Conservation (phyloP, 208 protist species). For the Tritrichomonas musculus region DNA sequence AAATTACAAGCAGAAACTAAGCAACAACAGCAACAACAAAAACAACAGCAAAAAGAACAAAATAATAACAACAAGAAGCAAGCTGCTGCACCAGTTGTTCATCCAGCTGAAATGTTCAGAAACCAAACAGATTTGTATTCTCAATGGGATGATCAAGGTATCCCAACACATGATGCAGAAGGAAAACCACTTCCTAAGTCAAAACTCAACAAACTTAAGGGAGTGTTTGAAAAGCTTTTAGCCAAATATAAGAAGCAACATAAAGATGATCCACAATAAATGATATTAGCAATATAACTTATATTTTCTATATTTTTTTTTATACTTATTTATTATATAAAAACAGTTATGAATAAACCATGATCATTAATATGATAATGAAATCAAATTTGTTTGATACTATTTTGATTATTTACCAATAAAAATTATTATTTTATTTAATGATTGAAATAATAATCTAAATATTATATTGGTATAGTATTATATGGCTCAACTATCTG, state of each 20-base stretch:
- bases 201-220: neutral
- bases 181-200: neutral
- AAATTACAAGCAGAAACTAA: neutral
- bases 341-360: too few species aligned
- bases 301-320: too few species aligned
- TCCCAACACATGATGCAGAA: slow-evolving; percentile 2
- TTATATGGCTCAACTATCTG: too few species aligned
- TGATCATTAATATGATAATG: too few species aligned
- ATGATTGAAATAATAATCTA: too few species aligned
- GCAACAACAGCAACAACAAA: neutral
- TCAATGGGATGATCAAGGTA: neutral
- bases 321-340: too few species aligned
- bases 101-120: neutral
- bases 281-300: too few species aligned
- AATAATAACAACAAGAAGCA: too few species aligned
- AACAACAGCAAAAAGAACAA: neutral
- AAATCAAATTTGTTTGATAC: too few species aligned
- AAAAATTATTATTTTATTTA: too few species aligned
- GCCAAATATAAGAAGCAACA: neutral
- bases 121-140: neutral
- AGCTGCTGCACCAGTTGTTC: neutral
- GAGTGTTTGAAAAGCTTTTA: neutral
- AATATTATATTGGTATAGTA: too few species aligned
- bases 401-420: too few species aligned
- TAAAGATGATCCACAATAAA: neutral